phyloP scores from a whole-genome alignment of 2,329 filamentous ascomycete species.

The Calonectria henricotiae region DNA sequence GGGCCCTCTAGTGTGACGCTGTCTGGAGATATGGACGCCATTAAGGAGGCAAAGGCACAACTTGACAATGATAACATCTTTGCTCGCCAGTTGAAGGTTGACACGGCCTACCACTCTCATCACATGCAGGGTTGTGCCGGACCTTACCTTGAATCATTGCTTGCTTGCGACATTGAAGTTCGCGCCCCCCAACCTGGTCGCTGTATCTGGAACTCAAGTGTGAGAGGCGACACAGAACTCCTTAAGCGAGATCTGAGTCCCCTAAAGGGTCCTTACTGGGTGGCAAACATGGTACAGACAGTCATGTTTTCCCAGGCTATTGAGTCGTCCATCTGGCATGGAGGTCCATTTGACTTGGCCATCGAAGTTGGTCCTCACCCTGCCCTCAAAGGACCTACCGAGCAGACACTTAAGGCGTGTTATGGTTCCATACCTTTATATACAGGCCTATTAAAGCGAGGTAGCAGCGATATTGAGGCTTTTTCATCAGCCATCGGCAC shows the following conservation, averaged over 20 bases:
- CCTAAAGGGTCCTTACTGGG: slow-evolving; percentile 7
- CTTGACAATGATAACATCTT: slow-evolving; percentile 12
- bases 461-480: background rate
- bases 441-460: slow-evolving; percentile 6
- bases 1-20: slow-evolving; percentile 7
- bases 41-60: slow-evolving; percentile 1
- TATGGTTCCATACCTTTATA: slow-evolving; percentile 2
- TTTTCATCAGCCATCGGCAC: slow-evolving; percentile 5
- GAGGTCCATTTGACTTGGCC: slow-evolving; percentile 11
- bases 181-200: background rate
- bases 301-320: slow-evolving; percentile 13
- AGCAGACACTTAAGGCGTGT: slow-evolving; percentile 9
- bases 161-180: slow-evolving; percentile 11
- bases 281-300: slow-evolving; percentile 12
- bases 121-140: slow-evolving; percentile 15
- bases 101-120: slow-evolving; percentile 17
- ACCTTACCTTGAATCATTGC: slow-evolving; percentile 9
- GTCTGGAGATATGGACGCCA: slow-evolving; percentile 13
- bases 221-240: slow-evolving; percentile 12
- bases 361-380: slow-evolving; percentile 16
- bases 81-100: slow-evolving; percentile 12
- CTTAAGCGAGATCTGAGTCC: slow-evolving; percentile 4
- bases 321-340: slow-evolving; percentile 18
- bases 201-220: slow-evolving; percentile 15
- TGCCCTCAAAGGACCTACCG: slow-evolving; percentile 9